These are phyloP conservation scores for Arthrobotrys musiformis DNA, from an alignment of 2,329 filamentous ascomycete species.

Conservation along the genomic window DNA sequence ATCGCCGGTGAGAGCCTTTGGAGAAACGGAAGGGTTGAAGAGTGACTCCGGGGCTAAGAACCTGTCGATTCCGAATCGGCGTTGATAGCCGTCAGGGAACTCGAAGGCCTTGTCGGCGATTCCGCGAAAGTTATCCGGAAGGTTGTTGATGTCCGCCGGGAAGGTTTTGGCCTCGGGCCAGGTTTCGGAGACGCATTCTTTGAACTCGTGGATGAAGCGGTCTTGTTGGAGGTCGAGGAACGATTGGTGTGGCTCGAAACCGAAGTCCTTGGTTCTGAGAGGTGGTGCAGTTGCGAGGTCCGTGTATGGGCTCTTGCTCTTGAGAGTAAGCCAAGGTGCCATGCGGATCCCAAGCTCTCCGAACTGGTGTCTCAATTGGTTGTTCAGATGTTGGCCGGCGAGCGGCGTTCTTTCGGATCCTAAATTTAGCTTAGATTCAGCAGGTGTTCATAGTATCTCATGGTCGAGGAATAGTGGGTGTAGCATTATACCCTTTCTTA, in stretches of 20 bases:
- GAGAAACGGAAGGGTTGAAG: conserved; percentile 76
- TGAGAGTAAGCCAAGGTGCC: conserved; percentile 85
- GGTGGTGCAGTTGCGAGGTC: conserved; percentile 78
- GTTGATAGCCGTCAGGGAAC: conserved; percentile 94
- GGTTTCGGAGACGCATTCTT: conserved; percentile 94
- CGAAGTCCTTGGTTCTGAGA: conserved; percentile 77
- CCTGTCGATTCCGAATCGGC: conserved; percentile 88
- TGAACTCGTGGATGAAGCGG: conserved; percentile 92
- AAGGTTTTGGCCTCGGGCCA: conserved; percentile 75
- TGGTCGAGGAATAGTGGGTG: background rate
- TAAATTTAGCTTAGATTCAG: conserved; percentile 10
- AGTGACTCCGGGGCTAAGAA: conserved; percentile 87
- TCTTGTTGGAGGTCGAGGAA: conserved; percentile 90
- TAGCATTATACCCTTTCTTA: conserved; percentile 74
- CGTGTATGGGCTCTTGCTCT: conserved; percentile 88
- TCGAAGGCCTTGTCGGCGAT: conserved; percentile 74
- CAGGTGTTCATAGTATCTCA: no score
- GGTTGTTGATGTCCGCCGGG: conserved; percentile 50
- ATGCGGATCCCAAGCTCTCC: conserved; percentile 63
- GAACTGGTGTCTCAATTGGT: conserved; percentile 77
- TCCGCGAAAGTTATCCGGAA: conserved; percentile 44
- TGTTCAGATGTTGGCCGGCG: conserved; percentile 88
- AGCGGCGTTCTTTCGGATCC: conserved; percentile 81
- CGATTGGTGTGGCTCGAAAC: conserved; percentile 71
- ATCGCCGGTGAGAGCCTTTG: conserved; percentile 36